Evolutionary conservation across 768 basidiomycete genomes (phyloP).

Genomic region (Mycena latifolia): DNA sequence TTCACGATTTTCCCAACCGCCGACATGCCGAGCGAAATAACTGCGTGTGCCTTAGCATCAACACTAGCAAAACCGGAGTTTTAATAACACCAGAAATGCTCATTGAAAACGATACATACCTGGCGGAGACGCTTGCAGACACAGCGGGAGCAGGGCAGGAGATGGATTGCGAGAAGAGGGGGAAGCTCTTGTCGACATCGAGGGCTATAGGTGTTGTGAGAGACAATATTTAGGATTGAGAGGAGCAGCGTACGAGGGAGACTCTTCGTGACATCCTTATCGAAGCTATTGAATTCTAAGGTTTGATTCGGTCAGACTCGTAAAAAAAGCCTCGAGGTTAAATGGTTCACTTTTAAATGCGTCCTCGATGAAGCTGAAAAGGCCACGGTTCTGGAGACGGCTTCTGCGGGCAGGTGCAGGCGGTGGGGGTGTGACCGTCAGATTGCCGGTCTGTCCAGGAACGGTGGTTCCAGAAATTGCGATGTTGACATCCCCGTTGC

Average conservation of each 20-base stretch:
- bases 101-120: too few species aligned
- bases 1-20: slow-evolving; percentile 42
- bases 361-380: slow-evolving; percentile 35
- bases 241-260: slow-evolving; percentile 32
- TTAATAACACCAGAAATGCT: too few species aligned
- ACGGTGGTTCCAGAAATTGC: slow-evolving; percentile 36
- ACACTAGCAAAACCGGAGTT: slow-evolving; percentile 22
- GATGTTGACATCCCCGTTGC: slow-evolving; percentile 26
- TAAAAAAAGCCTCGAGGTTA: background rate
- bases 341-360: slow-evolving; percentile 16
- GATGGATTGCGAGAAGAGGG: slow-evolving; percentile 36
- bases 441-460: slow-evolving; percentile 35
- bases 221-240: background rate
- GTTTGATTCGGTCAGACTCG: background rate
- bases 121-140: slow-evolving; percentile 28
- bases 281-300: slow-evolving; percentile 38
- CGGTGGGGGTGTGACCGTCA: slow-evolving; percentile 31
- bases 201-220: slow-evolving; percentile 20
- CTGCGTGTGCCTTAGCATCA: slow-evolving; percentile 42
- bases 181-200: slow-evolving; percentile 38
- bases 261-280: slow-evolving; percentile 35
- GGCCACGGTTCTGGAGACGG: slow-evolving; percentile 31
- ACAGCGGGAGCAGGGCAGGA: slow-evolving; percentile 35
- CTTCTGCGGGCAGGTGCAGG: slow-evolving; percentile 28
- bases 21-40: slow-evolving; percentile 35